A percentile compares a stretch with the other conserved stretches of the same genome.
Evolutionary conservation across 768 basidiomycete species (phyloP).

Genomic region (Amanita polypyramis): DNA sequence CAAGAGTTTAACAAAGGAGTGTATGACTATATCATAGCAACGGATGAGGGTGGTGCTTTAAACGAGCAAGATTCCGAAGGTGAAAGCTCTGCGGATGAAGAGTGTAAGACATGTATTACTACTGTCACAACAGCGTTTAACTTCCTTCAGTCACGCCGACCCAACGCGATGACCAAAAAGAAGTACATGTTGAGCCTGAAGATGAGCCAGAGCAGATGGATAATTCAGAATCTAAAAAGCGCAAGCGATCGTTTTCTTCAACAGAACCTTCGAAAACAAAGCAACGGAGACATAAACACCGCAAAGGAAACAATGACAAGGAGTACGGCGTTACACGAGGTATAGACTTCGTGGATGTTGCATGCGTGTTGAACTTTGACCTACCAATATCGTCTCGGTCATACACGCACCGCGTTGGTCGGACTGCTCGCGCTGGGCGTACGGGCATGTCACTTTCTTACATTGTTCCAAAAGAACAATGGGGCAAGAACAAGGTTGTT

Average conservation of each 20-base stretch:
- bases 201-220: constrained; percentile 12
- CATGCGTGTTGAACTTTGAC: constrained; percentile 98
- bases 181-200: constrained; percentile 11
- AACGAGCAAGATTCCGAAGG: constrained; percentile 33
- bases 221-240: constrained; percentile 31
- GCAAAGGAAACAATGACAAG: constrained; percentile 40
- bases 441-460: constrained; percentile 89
- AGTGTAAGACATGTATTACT: constrained; percentile 7
- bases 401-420: constrained; percentile 93
- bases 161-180: constrained; percentile 30
- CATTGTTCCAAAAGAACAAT: constrained; percentile 58
- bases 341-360: constrained; percentile 93
- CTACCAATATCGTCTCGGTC: constrained; percentile 79
- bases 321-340: constrained; percentile 95
- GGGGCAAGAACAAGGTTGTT: constrained; percentile 69
- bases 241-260: constrained; percentile 35
- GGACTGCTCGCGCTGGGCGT: constrained; percentile 92
- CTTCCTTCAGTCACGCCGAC: constrained; percentile 38
- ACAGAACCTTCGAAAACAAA: constrained; percentile 31
- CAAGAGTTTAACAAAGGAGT: constrained; percentile 99
- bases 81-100: constrained; percentile 26
- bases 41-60: constrained; percentile 70
- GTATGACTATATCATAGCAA: constrained; percentile 97
- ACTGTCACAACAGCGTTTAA: not conserved
- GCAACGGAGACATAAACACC: constrained; percentile 40